Evolutionary conservation across 2,329 filamentous ascomycete species (phyloP), one percentile per base, ranked within the genome.

Genomic region (Alternaria burnsii): DNA sequence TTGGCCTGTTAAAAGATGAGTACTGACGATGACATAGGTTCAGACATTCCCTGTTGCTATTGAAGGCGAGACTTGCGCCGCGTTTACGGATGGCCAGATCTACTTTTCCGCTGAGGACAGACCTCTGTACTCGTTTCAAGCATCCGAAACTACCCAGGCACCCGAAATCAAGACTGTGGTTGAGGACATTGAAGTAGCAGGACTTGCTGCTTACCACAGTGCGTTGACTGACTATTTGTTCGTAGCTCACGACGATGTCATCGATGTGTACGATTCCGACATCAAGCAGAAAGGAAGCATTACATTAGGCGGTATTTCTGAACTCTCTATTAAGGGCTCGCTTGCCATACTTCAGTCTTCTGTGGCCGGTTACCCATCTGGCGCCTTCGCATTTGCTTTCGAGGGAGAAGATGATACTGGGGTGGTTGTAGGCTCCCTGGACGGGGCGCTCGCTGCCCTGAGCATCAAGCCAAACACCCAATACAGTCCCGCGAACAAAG

Each of bases 41-140:
- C 73, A 76, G 63, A 74, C 69, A 2, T 74, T 76, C 14, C 32
- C 69, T 0, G 64, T 73, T 10, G 61, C 71, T 9, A 72, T 74
- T 10, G 73, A 75, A 48, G 70, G 63, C 28, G 73, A 76, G 44
- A 58, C 65, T 4, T 74, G 71, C 44, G 43, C 71, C 4, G 65
- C 69, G 2, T 65, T 72, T 28, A 42, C 58, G 1, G 53, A 64
- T 22, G 73, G 71, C 1, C 61, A 61, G 2, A 44, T 76, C 3
- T 71, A 68, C 52, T 76, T 76, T 52, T 74, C 73, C 1, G 71
- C 62, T 4, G 67, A 75, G 16, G 70, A 71, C 40, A 62, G 55
- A 22, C 61, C 68, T 2, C n/a, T 76, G 34, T 76, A 75, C 48
- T 70, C 72, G 20, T 76, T 76, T 58, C 63, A 71, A n/a, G 73